These are phyloP conservation scores for Helminthosporium solani DNA, from an alignment of 2,329 filamentous ascomycete species.

Conservation along the genomic window DNA sequence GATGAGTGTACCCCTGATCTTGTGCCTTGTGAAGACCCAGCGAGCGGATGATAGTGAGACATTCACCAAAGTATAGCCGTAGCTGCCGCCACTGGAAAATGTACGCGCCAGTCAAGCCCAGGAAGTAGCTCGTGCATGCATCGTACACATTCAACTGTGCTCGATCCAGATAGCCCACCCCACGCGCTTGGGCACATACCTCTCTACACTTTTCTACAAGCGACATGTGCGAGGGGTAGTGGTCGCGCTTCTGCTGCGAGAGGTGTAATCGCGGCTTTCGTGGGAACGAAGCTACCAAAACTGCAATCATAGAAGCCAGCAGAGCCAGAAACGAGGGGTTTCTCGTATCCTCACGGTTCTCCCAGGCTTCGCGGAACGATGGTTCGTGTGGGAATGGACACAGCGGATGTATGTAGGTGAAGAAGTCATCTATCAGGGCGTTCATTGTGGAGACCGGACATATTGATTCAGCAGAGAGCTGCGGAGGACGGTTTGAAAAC, in stretches of 20 bases:
- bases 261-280: constrained; percentile 69
- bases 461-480: constrained; percentile 65
- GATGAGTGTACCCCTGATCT: constrained; percentile 43
- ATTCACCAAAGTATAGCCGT: constrained; percentile 71
- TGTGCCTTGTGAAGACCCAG: constrained; percentile 63
- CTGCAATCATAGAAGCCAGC: constrained; percentile 71
- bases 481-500: constrained; percentile 49
- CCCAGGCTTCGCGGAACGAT: constrained; percentile 70
- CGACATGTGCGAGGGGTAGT: constrained; percentile 67
- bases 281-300: constrained; percentile 74
- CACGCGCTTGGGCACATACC: constrained; percentile 67
- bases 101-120: constrained; percentile 67
- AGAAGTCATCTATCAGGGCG: constrained; percentile 76
- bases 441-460: constrained; percentile 68
- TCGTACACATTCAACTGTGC: constrained; percentile 59
- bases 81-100: constrained; percentile 67
- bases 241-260: constrained; percentile 64
- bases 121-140: constrained; percentile 74
- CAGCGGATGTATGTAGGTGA: constrained; percentile 77
- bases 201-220: constrained; percentile 71
- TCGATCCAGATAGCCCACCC: constrained; percentile 57
- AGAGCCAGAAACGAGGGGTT: constrained; percentile 69
- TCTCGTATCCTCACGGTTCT: constrained; percentile 64
- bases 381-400: constrained; percentile 78
- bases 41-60: constrained; percentile 66